These are phyloP conservation scores for Forsythia suspensa DNA, from an alignment of 257 asterid genomes.

Conservation along the genomic window DNA sequence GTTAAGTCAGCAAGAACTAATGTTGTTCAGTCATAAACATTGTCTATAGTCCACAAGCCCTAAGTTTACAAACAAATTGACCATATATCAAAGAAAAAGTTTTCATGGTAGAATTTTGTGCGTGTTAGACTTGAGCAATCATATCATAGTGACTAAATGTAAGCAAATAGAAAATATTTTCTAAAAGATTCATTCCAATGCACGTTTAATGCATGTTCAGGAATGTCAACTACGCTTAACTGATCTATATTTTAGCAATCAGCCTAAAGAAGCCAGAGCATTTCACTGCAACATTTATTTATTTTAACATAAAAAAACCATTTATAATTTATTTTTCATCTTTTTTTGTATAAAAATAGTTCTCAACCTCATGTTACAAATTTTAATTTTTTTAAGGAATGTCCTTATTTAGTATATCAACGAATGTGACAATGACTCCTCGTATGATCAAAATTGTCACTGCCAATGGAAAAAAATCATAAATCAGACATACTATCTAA, in stretches of 20 bases:
- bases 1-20: neutral
- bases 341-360: neutral
- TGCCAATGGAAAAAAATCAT: conserved; percentile 24
- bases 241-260: neutral
- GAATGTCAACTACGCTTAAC: neutral
- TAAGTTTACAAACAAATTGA: neutral
- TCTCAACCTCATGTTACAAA: neutral
- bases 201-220: neutral
- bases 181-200: neutral
- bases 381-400: neutral
- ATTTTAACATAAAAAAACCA: neutral
- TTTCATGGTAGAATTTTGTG: neutral
- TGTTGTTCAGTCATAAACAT: neutral
- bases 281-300: neutral
- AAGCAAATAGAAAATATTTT: neutral
- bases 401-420: neutral
- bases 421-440: neutral
- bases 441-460: conserved; percentile 22
- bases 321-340: neutral
- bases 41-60: neutral
- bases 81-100: neutral
- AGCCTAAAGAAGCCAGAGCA: neutral
- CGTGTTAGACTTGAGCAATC: neutral
- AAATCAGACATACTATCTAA: conserved; percentile 41
- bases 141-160: neutral